Evolutionary conservation across 2,329 filamentous ascomycete genomes (phyloP).

Genomic region (Hyphodiscus sp.): DNA sequence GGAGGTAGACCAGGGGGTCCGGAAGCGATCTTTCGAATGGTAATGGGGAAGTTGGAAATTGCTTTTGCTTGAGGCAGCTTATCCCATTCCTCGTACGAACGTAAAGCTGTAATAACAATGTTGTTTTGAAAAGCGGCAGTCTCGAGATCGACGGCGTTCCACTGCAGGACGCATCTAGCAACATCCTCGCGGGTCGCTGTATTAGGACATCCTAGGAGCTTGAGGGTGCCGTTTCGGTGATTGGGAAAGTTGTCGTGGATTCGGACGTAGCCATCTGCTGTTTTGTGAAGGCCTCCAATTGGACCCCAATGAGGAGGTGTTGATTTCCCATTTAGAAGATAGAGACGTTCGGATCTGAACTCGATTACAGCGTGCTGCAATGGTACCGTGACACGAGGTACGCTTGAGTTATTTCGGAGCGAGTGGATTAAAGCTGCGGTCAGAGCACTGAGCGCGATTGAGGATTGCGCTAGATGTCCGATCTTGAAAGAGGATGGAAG

Average conservation of each 20-base stretch:
- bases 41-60: slow-evolving; percentile 41
- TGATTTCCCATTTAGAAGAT: slow-evolving; percentile 36
- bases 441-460: slow-evolving; percentile 45
- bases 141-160: slow-evolving; percentile 44
- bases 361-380: slow-evolving; percentile 42
- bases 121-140: slow-evolving; percentile 33
- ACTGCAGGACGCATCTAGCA: slow-evolving; percentile 31
- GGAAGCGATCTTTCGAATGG: slow-evolving; percentile 32
- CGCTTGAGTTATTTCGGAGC: slow-evolving; percentile 21
- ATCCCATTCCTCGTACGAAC: slow-evolving; percentile 47
- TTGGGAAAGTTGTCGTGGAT: slow-evolving; percentile 49
- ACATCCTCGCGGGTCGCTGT: slow-evolving; percentile 35
- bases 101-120: slow-evolving; percentile 41
- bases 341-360: slow-evolving; percentile 47
- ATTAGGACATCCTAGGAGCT: slow-evolving; percentile 35
- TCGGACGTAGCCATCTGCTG: slow-evolving; percentile 45
- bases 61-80: slow-evolving; percentile 38
- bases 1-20: slow-evolving; percentile 11
- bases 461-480: slow-evolving; percentile 43
- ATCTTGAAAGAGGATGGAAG: slow-evolving; percentile 49
- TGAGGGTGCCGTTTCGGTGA: slow-evolving; percentile 39
- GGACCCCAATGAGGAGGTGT: background rate
- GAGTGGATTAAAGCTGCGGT: slow-evolving; percentile 41
- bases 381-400: slow-evolving; percentile 37
- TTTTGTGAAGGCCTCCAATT: slow-evolving; percentile 46